Base-by-base conservation (phyloP, 2,329 filamentous ascomycete genomes). In the Hymenoscyphus linearis region DNA sequence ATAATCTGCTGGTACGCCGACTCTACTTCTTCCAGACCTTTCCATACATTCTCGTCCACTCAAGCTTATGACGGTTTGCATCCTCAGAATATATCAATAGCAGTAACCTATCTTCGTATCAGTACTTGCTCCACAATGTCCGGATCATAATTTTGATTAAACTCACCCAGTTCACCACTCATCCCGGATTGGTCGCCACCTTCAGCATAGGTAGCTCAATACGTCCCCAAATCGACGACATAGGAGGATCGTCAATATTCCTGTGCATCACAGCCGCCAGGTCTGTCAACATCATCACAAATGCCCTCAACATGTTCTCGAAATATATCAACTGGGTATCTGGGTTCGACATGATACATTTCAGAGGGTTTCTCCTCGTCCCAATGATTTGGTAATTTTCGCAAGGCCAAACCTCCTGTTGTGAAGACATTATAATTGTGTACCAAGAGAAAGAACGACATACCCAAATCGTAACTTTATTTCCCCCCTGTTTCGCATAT, bases 281-380 rank as follows among this genome's bases (percentile, higher is more conserved):
- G 22, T 31, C 53, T 14, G 26, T 22, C n/a, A 50, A 52, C 40
- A 36, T 61, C 56, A 52, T 55, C 3, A 56, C 60, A 40, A 58
- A 61, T 5, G 60, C 60, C 22, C 47, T 37, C 36, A 56, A 61
- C 60, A 61, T 61, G n/a, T 61, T 61, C n/a, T 61, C 55, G 52
- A 61, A 61, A 22, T 61, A 61, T 13, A 31, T 55, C 36, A 35
- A 44, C n/a, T 56, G 55, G 7, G 58, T 18, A 4, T 52, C 26
- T 3, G 26, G 16, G 31, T 61, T 40, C 26, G 50, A 50, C 60
- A 61, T 61, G 56, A 61, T 61, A 27, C 60, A 61, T 35, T 31
- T 40, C 27, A 61, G 27, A 4, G 52, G 55, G 31, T 61, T 61
- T 9, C 58, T 35, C 22, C 55, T n/a, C 9, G 52, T 55, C 4